These are phyloP conservation scores for Fraxinus greggii DNA, from an alignment of 305 asterid species.

Conservation along the genomic window DNA sequence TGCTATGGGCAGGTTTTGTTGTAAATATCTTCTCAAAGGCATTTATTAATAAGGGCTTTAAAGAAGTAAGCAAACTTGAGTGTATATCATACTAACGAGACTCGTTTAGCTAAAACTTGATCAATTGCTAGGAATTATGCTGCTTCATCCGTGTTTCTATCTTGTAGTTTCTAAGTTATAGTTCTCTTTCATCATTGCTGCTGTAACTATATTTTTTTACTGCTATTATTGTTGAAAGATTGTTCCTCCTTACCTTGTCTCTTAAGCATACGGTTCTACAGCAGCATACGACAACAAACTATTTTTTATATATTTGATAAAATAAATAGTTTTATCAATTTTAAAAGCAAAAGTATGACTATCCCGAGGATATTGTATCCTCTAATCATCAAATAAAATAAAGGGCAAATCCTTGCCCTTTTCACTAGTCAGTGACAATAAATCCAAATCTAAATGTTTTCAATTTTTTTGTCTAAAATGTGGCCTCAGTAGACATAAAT, in stretches of 20 bases:
- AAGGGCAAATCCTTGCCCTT: not conserved
- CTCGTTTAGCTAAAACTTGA: not conserved
- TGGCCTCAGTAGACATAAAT: not conserved
- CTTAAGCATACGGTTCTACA: not conserved
- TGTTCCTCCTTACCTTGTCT: not conserved
- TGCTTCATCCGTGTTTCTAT: not conserved
- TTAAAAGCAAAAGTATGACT: not conserved
- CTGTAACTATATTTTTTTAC: not conserved
- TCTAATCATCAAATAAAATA: not conserved
- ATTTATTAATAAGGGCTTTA: not conserved
- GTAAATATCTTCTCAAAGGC: not conserved
- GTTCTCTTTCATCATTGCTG: not conserved
- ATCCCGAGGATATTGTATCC: not conserved
- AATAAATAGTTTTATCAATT: not conserved
- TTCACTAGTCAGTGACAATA: not conserved
- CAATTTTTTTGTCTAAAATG: not conserved
- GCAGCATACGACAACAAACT: not conserved
- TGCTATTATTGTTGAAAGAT: not conserved
- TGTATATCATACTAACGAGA: not conserved
- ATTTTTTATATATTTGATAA: not conserved
- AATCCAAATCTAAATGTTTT: not conserved
- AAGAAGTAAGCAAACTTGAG: not conserved
- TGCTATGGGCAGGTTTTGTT: not conserved
- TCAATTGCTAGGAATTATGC: not conserved
- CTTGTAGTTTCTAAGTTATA: not conserved